Conservation (phyloP, 129 eudicot genomes). For the Dittrichia graveolens region DNA sequence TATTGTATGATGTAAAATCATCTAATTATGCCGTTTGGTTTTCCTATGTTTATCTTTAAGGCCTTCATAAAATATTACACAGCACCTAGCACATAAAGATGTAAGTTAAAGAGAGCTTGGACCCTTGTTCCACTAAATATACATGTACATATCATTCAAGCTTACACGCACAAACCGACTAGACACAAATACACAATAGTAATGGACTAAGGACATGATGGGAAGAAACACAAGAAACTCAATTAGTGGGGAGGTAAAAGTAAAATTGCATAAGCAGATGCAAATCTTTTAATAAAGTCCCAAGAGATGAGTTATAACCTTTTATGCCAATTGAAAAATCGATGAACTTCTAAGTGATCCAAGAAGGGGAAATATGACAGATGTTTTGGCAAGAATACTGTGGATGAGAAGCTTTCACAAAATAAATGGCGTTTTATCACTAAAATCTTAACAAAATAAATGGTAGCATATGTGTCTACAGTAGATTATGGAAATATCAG, state of each 20-base stretch:
- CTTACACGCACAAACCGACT: neutral
- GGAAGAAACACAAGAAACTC: neutral
- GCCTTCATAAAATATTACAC: neutral
- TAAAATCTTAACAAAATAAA: neutral
- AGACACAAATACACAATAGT: neutral
- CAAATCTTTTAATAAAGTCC: neutral
- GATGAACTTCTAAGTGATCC: neutral
- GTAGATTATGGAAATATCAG: neutral
- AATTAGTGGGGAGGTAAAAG: neutral
- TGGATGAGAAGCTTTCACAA: neutral
- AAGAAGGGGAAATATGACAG: neutral
- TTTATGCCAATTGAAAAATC: neutral
- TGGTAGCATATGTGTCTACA: neutral
- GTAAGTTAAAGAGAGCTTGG: neutral
- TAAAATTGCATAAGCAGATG: neutral
- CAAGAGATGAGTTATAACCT: neutral
- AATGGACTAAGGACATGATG: neutral
- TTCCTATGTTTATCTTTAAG: constrained; percentile 8
- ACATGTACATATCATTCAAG: neutral
- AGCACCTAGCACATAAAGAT: neutral
- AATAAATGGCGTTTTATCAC: too few species aligned
- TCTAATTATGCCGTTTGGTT: neutral
- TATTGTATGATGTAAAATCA: neutral
- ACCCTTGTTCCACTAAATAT: neutral
- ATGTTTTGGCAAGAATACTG: neutral